Base-by-base conservation (phyloP, 768 basidiomycete genomes). In the Auricularia heimuer region DNA sequence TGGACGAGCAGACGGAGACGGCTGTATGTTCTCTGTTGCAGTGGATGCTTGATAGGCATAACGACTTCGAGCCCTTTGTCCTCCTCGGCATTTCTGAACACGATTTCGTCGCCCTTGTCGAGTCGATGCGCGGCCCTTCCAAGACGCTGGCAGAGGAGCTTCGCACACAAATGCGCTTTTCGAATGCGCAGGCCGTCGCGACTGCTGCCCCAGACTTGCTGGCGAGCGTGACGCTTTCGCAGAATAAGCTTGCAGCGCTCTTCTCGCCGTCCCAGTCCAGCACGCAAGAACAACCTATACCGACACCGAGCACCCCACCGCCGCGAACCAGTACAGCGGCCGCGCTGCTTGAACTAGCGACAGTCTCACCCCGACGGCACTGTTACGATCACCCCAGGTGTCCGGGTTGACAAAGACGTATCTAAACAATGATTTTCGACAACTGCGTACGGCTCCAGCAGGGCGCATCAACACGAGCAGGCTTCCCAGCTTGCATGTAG, bases 351-450 rank as follows among this genome's bases (percentile, higher is more conserved):
- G 85, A 83, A 18, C 78, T 88, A 39, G 82, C 87, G 4, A 79
- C 82, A 4, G 81, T 89, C 29, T 90, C 88, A 2, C 89, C 88
- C 86, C 88, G 3, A 83, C 84, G 8, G 83, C 88, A 4, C 69
- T 91, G 29, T 76, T 90, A 61, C 80, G 89, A 45, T 88, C 87
- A 0, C 87, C 89, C 0, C 85, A 85, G 0, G 83, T 85, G 29
- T 88, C 88, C 0, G 89, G 88, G 18, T 79, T 94, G 34, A 92
- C 92, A 11, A 94, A 92, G 76, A 92, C 82, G 66, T 94, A 94
- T 68, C 73, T 72, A 24, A 88, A 83, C 71, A 92, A 94, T 69
- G 91, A 93, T 73, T 94, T 94, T 69, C 81, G 92, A 63, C 83
- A 89, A 71, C 77, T 91, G 68, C 78, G 91, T 61, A 85, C 87